Evolutionary conservation across 78 protist genomes (phyloP).

Genomic region (Speleostelium caveatum): DNA sequence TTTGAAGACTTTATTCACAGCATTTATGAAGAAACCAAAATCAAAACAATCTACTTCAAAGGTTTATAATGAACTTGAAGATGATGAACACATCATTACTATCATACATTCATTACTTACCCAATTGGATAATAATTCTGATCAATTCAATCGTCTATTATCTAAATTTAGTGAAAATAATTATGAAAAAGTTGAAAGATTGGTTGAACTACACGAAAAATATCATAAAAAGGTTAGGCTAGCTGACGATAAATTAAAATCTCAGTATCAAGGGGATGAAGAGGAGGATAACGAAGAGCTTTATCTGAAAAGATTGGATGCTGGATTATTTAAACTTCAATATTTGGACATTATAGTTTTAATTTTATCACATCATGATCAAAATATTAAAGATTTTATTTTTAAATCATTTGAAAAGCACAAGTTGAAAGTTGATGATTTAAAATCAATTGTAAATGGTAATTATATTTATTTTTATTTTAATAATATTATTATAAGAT

Average conservation of each 20-base stretch:
- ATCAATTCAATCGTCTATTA: slow-evolving; percentile 1
- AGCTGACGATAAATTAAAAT: slow-evolving; percentile 11
- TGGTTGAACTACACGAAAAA: slow-evolving; percentile 58
- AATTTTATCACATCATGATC: background rate
- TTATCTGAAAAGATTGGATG: slow-evolving; percentile 60
- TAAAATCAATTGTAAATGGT: too few relatives aligned
- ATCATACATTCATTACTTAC: slow-evolving; percentile 38
- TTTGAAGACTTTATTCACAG: slow-evolving; percentile 75
- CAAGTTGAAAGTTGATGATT: too few relatives aligned
- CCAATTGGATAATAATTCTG: slow-evolving; percentile 1
- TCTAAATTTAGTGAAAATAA: slow-evolving; percentile 73
- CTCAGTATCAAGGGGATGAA: background rate
- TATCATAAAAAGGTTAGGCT: slow-evolving; percentile 18
- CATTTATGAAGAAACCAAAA: slow-evolving; percentile 80
- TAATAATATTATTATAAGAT: too few relatives aligned
- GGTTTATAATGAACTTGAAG: slow-evolving; percentile 41
- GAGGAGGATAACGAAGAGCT: slow-evolving; percentile 58
- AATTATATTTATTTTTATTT: too few relatives aligned
- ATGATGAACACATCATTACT: slow-evolving; percentile 58
- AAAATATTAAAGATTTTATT: too few relatives aligned
- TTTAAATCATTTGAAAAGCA: too few relatives aligned
- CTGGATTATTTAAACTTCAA: slow-evolving; percentile 79
- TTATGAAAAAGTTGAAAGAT: slow-evolving; percentile 51
- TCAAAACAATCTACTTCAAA: slow-evolving; percentile 13
- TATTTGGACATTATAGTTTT: slow-evolving; percentile 34